Conservation (phyloP, 31 red algal species). For the Porphyra umbilicalis region DNA sequence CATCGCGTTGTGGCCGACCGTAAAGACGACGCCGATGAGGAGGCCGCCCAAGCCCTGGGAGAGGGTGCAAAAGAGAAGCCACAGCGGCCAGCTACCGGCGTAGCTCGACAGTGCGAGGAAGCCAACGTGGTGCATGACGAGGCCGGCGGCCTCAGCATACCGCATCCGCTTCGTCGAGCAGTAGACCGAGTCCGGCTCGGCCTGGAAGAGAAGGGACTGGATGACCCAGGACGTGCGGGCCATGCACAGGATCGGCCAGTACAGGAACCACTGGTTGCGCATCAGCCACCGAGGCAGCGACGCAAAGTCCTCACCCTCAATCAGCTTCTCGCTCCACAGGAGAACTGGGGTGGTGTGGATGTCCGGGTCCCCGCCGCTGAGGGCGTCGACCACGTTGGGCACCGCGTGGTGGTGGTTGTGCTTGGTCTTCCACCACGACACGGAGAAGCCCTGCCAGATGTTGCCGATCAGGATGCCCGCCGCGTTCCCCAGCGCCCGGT, state of each 20-base stretch:
- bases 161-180: conserved; percentile 29
- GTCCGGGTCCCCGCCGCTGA: conserved; percentile 67
- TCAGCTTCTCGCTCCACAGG: conserved; percentile 80
- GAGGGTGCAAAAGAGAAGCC: conserved; percentile 19
- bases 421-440: conserved; percentile 88
- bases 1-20: conserved; percentile 85
- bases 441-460: conserved; percentile 82
- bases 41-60: conserved; percentile 58
- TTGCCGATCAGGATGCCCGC: conserved; percentile 73
- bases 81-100: conserved; percentile 8
- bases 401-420: conserved; percentile 92
- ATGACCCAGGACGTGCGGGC: conserved; percentile 67
- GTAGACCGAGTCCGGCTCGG: conserved; percentile 24
- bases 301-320: conserved; percentile 63
- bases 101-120: conserved; percentile 13
- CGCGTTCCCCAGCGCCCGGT: conserved; percentile 45
- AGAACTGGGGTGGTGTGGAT: conserved; percentile 78
- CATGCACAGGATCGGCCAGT: conserved; percentile 68
- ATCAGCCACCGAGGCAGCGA: conserved; percentile 52
- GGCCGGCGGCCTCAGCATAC: conserved; percentile 27
- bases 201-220: conserved; percentile 38
- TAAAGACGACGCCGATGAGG: conserved; percentile 75
- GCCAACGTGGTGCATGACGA: conserved; percentile 42
- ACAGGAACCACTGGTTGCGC: conserved; percentile 56
- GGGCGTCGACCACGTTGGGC: conserved; percentile 71